Percentiles rank a stretch among this genome's conserved stretches.
phyloP scores from a whole-genome alignment of 257 asterid genomes.

The Lycium ferocissimum region DNA sequence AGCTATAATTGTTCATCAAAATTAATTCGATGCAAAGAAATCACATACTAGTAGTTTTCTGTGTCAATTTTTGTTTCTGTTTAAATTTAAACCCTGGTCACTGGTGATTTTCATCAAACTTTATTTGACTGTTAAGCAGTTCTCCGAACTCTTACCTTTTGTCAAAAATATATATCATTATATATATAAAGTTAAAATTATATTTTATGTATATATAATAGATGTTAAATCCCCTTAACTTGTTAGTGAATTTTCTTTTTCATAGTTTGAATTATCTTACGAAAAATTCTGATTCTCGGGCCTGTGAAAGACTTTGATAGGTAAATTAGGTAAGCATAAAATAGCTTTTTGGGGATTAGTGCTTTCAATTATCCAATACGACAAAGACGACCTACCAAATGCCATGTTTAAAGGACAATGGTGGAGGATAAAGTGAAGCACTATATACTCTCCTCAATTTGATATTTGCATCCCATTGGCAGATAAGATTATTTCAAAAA shows the following conservation, averaged over 20 bases:
- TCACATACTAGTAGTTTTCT: neutral
- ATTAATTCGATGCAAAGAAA: neutral
- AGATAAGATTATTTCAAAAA: neutral
- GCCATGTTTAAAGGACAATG: constrained; percentile 58
- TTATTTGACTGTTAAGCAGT: neutral
- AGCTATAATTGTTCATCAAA: neutral
- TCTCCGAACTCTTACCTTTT: no score
- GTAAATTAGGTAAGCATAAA: constrained; percentile 39
- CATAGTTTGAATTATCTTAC: no score
- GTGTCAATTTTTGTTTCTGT: no score
- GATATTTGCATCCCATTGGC: constrained; percentile 11
- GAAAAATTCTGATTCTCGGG: no score
- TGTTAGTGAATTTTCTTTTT: no score
- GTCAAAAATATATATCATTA: no score
- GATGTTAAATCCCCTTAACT: no score
- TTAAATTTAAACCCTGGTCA: neutral
- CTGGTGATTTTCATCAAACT: neutral
- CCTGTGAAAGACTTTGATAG: neutral
- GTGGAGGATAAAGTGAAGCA: constrained; percentile 72
- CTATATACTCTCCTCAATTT: constrained; percentile 34
- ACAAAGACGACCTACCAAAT: constrained; percentile 67
- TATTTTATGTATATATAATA: no score
- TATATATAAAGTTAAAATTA: neutral
- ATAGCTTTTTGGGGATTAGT: constrained; percentile 45
- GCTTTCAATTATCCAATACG: constrained; percentile 60